Base-by-base conservation (phyloP, 2,329 filamentous ascomycete genomes). In the Coniella lustricola region DNA sequence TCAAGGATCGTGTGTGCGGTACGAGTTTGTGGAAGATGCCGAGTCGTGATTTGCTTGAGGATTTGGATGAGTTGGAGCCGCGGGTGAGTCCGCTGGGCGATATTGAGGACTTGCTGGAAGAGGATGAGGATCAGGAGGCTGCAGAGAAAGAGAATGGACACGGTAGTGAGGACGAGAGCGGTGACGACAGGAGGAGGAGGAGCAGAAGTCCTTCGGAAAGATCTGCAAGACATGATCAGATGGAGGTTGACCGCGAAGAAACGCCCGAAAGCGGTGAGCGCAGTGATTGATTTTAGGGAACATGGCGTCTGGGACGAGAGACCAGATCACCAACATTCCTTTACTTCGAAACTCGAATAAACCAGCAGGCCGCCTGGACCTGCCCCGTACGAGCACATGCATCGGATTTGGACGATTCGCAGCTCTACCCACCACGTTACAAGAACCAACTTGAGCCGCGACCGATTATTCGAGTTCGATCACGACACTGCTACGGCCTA, bases 1-100 rank as follows among this genome's bases (percentile, higher is more conserved):
- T 80, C 0, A 95, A 95, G 67, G 88, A 94, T 49, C 77, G 93
- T 45, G 84, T 96, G 0, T 97, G 91, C 62, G 91, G 84, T 33
- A 97, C 93, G 3, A 94, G 84, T 61, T 63, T 98, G 57, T 94
- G 89, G 82, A 95, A 95, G 70, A 77, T 98, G 75, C 87, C 90
- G 3, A 82, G 82, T 51, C 75, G 93, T 57, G 82, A 86, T 55
- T 77, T 87, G 44, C 64, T 98, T 55, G 93, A 98, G 69, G 93
- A 98, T 64, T 62, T 95, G 64, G 93, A 95, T 56, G 67, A 90
- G 59, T 62, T 98, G 60, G 91, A 96, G 62, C 86, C 90, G 43
- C 78, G 91, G 55, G 78, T 88, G 32, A 96, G 90, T 65, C 82
- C 89, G 32, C 66, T 97, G 51, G 88, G 85, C 1, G 88, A 90